Percentiles rank a stretch among this genome's conserved stretches.
Conservation (phyloP, 2,329 filamentous ascomycete species). For the Aspergillus quadrilineatus region DNA sequence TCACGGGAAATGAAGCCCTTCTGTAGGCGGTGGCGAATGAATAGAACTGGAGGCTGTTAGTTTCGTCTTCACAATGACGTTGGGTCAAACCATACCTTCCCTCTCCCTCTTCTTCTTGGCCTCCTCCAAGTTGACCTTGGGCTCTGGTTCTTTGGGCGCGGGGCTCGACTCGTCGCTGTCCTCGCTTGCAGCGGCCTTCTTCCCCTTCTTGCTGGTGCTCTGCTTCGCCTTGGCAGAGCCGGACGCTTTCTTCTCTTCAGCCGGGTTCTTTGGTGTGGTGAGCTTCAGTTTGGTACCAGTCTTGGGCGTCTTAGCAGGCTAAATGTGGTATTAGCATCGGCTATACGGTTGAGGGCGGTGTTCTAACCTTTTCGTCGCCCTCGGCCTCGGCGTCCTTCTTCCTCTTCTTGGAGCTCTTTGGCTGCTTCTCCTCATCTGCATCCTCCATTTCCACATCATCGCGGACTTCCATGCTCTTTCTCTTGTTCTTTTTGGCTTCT, state of each 20-base stretch:
- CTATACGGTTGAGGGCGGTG: neutral
- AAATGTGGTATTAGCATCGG: neutral
- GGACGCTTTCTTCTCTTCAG: slow-evolving; percentile 50
- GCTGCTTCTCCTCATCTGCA: slow-evolving; percentile 50
- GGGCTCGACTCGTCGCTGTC: slow-evolving; percentile 62
- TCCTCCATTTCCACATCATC: slow-evolving; percentile 57
- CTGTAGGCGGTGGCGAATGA: slow-evolving; percentile 90
- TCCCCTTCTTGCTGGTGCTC: slow-evolving; percentile 58
- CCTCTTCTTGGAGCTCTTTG: slow-evolving; percentile 70
- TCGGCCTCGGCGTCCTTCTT: slow-evolving; percentile 67
- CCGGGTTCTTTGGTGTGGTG: slow-evolving; percentile 59
- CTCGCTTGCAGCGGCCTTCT: slow-evolving; percentile 52
- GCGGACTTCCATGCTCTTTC: slow-evolving; percentile 52
- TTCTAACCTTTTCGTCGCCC: slow-evolving; percentile 66
- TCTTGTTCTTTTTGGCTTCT: slow-evolving; percentile 48
- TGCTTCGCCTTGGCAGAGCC: slow-evolving; percentile 56
- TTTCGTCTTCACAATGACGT: neutral
- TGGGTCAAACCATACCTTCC: slow-evolving; percentile 42
- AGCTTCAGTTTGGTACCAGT: slow-evolving; percentile 53
- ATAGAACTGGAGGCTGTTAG: slow-evolving; percentile 62
- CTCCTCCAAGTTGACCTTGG: slow-evolving; percentile 56
- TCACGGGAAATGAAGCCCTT: slow-evolving; percentile 88
- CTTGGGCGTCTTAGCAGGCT: slow-evolving; percentile 67
- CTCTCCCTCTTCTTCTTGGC: slow-evolving; percentile 59
- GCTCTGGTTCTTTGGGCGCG: slow-evolving; percentile 52